Conservation (phyloP, 352 stramenopile genomes). For the Phytophthora rubi region DNA sequence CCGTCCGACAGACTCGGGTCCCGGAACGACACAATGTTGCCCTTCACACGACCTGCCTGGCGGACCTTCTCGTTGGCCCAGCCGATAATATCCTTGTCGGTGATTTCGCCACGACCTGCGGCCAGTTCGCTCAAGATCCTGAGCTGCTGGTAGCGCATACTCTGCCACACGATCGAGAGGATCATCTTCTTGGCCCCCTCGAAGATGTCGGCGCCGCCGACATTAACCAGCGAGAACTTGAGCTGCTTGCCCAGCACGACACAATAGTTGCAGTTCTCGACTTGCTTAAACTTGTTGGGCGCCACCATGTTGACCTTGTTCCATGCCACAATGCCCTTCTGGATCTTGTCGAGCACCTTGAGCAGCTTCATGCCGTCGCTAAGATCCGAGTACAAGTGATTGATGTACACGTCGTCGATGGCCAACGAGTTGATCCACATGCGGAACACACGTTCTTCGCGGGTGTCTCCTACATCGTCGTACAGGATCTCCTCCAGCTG, state of each 20-base stretch:
- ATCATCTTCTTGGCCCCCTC: conserved; percentile 94
- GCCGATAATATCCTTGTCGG: conserved; percentile 82
- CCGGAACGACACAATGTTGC: conserved; percentile 84
- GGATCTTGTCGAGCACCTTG: conserved; percentile 90
- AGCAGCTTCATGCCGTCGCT: conserved; percentile 90
- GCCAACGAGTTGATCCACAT: conserved; percentile 95
- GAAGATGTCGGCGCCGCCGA: conserved; percentile 92
- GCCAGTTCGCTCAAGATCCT: conserved; percentile 79
- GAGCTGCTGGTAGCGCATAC: conserved; percentile 93
- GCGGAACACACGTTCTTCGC: conserved; percentile 89
- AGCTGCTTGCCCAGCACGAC: conserved; percentile 89
- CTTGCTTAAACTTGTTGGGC: conserved; percentile 92
- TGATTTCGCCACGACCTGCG: conserved; percentile 60
- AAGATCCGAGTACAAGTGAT: conserved; percentile 92
- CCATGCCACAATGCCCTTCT: conserved; percentile 90
- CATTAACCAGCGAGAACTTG: conserved; percentile 91
- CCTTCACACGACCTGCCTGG: conserved; percentile 69
- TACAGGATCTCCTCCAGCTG: conserved; percentile 89
- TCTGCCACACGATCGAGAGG: conserved; percentile 94
- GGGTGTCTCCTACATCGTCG: conserved; percentile 86
- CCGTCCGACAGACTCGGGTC: conserved; percentile 81
- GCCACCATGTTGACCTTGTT: conserved; percentile 89
- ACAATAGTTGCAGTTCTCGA: conserved; percentile 92
- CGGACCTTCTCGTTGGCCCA: conserved; percentile 89
- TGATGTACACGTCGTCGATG: conserved; percentile 89